Conservation (phyloP, 1,284 basidiomycete genomes). For the Lentinula novae-zelandiae region DNA sequence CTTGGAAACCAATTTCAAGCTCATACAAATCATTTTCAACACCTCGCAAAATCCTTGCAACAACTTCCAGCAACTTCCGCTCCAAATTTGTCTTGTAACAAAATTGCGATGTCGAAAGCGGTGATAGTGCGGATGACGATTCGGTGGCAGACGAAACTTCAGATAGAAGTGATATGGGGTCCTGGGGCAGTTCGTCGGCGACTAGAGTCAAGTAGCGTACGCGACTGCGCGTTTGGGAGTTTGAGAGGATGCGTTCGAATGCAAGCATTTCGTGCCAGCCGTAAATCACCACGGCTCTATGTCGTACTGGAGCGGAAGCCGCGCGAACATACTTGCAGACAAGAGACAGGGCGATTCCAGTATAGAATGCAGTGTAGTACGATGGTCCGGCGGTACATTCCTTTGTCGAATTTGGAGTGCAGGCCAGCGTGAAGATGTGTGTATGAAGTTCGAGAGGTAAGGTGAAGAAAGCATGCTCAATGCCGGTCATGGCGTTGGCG, state of each 20-base stretch:
- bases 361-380: background rate
- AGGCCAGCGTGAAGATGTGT: conserved; percentile 4
- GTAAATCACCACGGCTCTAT: background rate
- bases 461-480: background rate
- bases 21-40: conserved; percentile 4
- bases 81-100: background rate
- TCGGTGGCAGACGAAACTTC: background rate
- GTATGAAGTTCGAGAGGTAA: conserved; percentile 6
- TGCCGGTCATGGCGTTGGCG: background rate
- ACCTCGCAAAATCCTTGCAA: background rate
- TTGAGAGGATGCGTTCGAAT: background rate
- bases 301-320: background rate
- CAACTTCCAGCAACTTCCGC: background rate
- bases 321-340: conserved; percentile 3
- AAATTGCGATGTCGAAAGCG: background rate
- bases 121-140: background rate
- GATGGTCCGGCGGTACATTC: background rate
- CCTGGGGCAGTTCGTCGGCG: conserved; percentile 2
- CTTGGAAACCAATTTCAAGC: conserved; percentile 7
- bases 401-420: background rate
- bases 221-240: background rate
- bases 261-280: conserved; percentile 4
- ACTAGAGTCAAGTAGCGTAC: conserved; percentile 5
- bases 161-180: background rate
- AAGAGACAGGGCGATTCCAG: conserved; percentile 1